Percentiles rank a stretch among this genome's conserved stretches.
Evolutionary conservation across 106 monocot species (phyloP).

Genomic region (Dendrobium catenatum): DNA sequence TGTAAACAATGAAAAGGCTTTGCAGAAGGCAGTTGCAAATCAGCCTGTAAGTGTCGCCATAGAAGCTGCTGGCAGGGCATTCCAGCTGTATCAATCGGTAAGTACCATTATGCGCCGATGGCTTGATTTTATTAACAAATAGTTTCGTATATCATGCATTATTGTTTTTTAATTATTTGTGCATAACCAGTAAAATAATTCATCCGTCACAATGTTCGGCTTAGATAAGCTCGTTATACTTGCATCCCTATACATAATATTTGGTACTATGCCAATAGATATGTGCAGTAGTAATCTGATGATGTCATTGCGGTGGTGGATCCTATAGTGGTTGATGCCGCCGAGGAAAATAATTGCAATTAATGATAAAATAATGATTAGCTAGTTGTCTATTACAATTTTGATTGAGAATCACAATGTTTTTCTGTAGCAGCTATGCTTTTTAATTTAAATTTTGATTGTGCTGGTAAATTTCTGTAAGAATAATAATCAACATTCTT

Average conservation of each 20-base stretch:
- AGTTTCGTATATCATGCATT: not conserved
- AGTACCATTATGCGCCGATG: not conserved
- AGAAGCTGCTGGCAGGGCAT: conserved; percentile 35
- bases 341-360: conserved; percentile 2
- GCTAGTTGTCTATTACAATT: not conserved
- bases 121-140: not conserved
- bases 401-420: not conserved
- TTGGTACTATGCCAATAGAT: not conserved
- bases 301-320: not conserved
- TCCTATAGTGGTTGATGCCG: conserved; percentile 2
- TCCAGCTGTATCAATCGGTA: conserved; percentile 43
- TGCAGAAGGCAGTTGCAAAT: conserved; percentile 35
- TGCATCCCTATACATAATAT: not conserved
- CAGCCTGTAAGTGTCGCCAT: conserved; percentile 43
- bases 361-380: not conserved
- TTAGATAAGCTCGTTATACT: not conserved
- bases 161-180: not conserved
- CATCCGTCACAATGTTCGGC: not conserved
- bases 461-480: not conserved
- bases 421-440: not conserved
- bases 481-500: not conserved
- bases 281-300: not conserved
- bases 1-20: conserved; percentile 28
- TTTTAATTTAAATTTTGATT: not conserved
- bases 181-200: not conserved